A percentile compares a stretch with the other conserved stretches of the same genome.
phyloP scores from a whole-genome alignment of 345 rosid species.

The Sisymbrium altissimum region DNA sequence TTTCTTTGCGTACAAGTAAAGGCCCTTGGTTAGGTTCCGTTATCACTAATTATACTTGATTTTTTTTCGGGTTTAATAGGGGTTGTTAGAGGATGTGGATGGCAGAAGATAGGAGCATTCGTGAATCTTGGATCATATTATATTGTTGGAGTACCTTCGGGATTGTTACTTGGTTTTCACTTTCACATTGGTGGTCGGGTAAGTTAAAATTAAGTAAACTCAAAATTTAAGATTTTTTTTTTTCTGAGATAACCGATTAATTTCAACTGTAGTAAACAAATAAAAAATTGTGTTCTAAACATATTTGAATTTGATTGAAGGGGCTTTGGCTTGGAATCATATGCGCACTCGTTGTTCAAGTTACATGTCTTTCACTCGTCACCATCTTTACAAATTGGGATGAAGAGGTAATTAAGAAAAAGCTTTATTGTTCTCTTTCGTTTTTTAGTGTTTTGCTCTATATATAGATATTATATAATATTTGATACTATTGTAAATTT shows the following conservation, averaged over 20 bases:
- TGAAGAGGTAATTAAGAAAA: conserved; percentile 24
- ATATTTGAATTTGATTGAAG: neutral
- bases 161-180: conserved; percentile 40
- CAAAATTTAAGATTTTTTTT: neutral
- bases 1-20: conserved; percentile 20
- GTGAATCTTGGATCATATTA: conserved; percentile 48
- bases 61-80: conserved; percentile 23
- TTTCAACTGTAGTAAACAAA: neutral
- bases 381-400: conserved; percentile 31
- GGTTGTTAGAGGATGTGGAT: conserved; percentile 55
- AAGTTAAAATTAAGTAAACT: neutral
- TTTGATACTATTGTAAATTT: neutral
- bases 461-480: too few relatives aligned
- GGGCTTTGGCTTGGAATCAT: conserved; percentile 42
- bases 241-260: neutral
- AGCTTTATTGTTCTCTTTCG: neutral
- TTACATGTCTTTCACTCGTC: conserved; percentile 16
- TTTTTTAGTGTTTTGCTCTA: neutral
- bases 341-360: conserved; percentile 50
- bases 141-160: conserved; percentile 44
- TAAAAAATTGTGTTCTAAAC: neutral
- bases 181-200: conserved; percentile 38
- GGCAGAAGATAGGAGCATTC: conserved; percentile 50
- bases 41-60: neutral
- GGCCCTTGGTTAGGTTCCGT: neutral